Percentiles rank a stretch among this genome's conserved stretches.
Conservation (phyloP, 805 yeast species). For the Lachancea sp. region DNA sequence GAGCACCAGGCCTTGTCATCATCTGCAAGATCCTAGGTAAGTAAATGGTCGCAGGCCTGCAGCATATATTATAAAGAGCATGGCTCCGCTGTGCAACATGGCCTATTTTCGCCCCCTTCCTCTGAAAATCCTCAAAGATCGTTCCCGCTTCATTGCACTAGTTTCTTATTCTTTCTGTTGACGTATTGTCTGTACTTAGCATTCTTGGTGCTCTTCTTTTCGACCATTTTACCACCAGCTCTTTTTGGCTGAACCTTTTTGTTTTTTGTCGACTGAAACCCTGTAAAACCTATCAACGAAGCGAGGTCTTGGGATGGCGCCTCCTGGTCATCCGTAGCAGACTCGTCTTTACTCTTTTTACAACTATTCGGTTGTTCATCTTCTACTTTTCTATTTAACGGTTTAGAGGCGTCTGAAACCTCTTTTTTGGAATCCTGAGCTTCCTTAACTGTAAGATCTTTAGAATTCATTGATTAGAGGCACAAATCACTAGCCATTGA, state of each 20-base stretch:
- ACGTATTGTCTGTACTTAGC: conserved; percentile 53
- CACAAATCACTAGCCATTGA: not conserved
- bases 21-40: not conserved
- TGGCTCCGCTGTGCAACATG: too few species aligned
- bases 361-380: not conserved
- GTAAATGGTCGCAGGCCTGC: too few species aligned
- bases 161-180: conserved; percentile 36
- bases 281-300: conserved; percentile 51
- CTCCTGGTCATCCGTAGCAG: not conserved
- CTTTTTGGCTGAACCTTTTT: conserved; percentile 47
- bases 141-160: not conserved
- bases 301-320: conserved; percentile 1
- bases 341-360: not conserved
- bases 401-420: not conserved
- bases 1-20: conserved; percentile 40
- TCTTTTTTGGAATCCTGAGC: not conserved
- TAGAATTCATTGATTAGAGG: not conserved
- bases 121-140: not conserved
- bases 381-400: not conserved
- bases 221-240: conserved; percentile 35
- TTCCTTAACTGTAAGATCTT: not conserved
- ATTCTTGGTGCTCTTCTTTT: conserved; percentile 32
- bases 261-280: conserved; percentile 50
- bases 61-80: too few species aligned
- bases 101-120: too few species aligned